Percentiles rank a stretch among this genome's conserved stretches.
Conservation (phyloP, 2,329 filamentous ascomycete genomes). For the Colletotrichum cordylinicola region DNA sequence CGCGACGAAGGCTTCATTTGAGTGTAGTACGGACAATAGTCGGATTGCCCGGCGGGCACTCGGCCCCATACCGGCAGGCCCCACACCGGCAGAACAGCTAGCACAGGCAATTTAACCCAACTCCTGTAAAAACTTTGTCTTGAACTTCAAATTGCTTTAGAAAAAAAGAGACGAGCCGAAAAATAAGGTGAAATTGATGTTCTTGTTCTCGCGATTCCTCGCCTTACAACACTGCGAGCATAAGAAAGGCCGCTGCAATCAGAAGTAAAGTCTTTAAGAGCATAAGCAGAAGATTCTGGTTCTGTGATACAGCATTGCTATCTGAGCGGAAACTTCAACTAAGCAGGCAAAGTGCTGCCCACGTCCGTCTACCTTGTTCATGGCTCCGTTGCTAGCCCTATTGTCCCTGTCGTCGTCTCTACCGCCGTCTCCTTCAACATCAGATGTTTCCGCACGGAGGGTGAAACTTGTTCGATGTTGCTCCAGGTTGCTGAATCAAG, state of each 20-base stretch:
- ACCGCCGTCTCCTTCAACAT: background rate
- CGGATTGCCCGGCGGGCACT: no score
- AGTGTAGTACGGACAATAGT: no score
- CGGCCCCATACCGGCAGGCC: no score
- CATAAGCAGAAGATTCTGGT: fast-evolving
- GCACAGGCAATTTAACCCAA: no score
- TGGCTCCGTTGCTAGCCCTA: background rate
- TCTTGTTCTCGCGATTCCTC: background rate
- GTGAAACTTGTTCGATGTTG: fast-evolving
- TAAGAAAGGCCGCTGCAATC: background rate
- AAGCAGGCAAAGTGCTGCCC: background rate
- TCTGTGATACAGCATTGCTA: background rate
- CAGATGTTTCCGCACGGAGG: background rate
- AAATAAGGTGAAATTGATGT: background rate
- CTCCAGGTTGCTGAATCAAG: background rate
- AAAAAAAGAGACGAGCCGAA: background rate
- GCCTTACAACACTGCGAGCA: background rate
- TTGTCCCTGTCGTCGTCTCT: background rate
- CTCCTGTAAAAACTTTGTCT: no score
- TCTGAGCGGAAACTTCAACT: background rate
- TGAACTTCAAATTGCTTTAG: background rate
- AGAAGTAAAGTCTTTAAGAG: background rate
- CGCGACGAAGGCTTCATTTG: no score
- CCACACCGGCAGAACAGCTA: no score
- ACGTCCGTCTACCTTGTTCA: background rate